Evolutionary conservation across 228 moss, liverwort and hornwort genomes (phyloP).

Genomic region (Sphagnum fallax): DNA sequence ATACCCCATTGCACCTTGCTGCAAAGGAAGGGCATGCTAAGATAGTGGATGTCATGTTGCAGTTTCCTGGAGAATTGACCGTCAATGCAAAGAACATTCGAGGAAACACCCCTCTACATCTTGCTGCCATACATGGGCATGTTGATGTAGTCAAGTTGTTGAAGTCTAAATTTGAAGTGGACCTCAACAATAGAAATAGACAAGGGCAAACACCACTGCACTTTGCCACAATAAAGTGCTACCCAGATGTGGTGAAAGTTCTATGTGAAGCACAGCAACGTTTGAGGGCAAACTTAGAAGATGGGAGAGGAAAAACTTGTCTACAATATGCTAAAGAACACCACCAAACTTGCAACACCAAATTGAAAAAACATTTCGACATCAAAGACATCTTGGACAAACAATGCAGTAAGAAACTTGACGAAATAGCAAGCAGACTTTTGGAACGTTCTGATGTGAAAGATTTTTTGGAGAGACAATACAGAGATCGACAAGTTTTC

Average conservation of each 20-base stretch:
- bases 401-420: constrained; percentile 13
- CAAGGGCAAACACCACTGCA: constrained; percentile 27
- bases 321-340: neutral
- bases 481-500: constrained; percentile 6
- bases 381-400: neutral
- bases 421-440: constrained; percentile 5
- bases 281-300: constrained; percentile 18
- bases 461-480: constrained; percentile 4
- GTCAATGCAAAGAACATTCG: constrained; percentile 2
- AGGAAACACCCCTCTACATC: constrained; percentile 19
- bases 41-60: constrained; percentile 15
- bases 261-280: constrained; percentile 8
- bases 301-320: constrained; percentile 4
- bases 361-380: too few species aligned
- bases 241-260: constrained; percentile 8
- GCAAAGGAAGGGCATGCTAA: constrained; percentile 15
- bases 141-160: constrained; percentile 7
- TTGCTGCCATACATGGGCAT: constrained; percentile 22
- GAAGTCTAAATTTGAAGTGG: constrained; percentile 1
- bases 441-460: constrained; percentile 4
- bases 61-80: constrained; percentile 1
- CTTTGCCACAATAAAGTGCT: constrained; percentile 14
- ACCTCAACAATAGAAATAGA: constrained; percentile 4
- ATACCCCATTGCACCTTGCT: constrained; percentile 11
- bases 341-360: constrained; percentile 11